Conservation (phyloP, 2,329 filamentous ascomycete genomes). For the Fusarium nurragi region DNA sequence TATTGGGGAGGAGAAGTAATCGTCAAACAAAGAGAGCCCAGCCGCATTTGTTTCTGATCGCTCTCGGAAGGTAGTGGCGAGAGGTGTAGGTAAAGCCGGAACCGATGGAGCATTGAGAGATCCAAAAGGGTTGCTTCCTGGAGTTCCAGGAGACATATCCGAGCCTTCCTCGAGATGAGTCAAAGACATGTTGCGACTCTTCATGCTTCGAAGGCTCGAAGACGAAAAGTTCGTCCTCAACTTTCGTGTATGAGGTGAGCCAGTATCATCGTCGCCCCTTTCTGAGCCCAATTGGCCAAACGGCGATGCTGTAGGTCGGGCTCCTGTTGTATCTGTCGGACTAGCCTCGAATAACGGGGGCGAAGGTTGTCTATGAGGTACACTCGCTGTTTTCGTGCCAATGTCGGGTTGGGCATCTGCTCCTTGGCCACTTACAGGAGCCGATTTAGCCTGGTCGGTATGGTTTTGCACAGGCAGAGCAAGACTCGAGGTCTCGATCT, state of each 20-base stretch:
- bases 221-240: slow-evolving; percentile 75
- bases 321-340: slow-evolving; percentile 40
- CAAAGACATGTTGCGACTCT: slow-evolving; percentile 77
- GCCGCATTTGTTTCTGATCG: slow-evolving; percentile 65
- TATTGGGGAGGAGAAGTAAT: slow-evolving; percentile 75
- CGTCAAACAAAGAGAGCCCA: slow-evolving; percentile 84
- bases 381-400: slow-evolving; percentile 14
- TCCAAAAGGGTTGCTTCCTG: slow-evolving; percentile 74
- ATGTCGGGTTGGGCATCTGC: slow-evolving; percentile 1
- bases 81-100: slow-evolving; percentile 74
- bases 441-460: slow-evolving; percentile 26
- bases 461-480: slow-evolving; percentile 35
- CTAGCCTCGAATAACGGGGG: slow-evolving; percentile 43
- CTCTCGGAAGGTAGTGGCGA: slow-evolving; percentile 69
- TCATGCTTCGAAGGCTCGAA: slow-evolving; percentile 75
- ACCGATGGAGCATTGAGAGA: slow-evolving; percentile 60
- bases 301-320: slow-evolving; percentile 43
- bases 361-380: slow-evolving; percentile 39
- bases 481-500: slow-evolving; percentile 77
- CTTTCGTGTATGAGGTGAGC: slow-evolving; percentile 62
- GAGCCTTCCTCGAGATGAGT: slow-evolving; percentile 68
- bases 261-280: slow-evolving; percentile 55
- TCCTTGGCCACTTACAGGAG: slow-evolving; percentile 18
- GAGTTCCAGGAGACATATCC: slow-evolving; percentile 78
- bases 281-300: slow-evolving; percentile 47